Percentiles rank a stretch among this genome's conserved stretches.
Evolutionary conservation across 2,329 filamentous ascomycete species (phyloP).

Genomic region (Periconia macrospinosa): DNA sequence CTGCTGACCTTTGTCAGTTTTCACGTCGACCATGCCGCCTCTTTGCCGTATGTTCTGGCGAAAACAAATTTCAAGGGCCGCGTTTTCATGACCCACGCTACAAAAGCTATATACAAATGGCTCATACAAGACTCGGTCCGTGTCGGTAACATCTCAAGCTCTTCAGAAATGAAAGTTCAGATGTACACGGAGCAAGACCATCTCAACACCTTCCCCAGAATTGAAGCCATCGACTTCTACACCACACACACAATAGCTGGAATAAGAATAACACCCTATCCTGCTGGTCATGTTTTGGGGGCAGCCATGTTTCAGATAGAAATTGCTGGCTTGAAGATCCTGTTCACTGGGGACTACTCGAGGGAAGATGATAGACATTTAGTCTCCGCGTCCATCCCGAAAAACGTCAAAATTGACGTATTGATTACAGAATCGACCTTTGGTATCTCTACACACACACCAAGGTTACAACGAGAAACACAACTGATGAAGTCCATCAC

Average conservation of each 20-base stretch:
- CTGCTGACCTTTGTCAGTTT: slow-evolving; percentile 65
- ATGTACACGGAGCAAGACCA: slow-evolving; percentile 97
- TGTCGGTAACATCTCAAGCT: slow-evolving; percentile 71
- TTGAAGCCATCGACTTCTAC: slow-evolving; percentile 97
- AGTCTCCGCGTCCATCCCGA: slow-evolving; percentile 88
- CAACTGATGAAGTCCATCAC: slow-evolving; percentile 96
- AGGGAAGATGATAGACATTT: slow-evolving; percentile 94
- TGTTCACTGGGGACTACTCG: slow-evolving; percentile 98
- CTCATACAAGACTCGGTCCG: slow-evolving; percentile 95
- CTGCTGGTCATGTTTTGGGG: slow-evolving; percentile 95
- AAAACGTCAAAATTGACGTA: slow-evolving; percentile 88
- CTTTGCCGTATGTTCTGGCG: slow-evolving; percentile 93
- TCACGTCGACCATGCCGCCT: slow-evolving; percentile 97
- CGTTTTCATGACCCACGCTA: slow-evolving; percentile 99
- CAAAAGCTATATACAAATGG: slow-evolving; percentile 99
- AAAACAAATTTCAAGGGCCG: slow-evolving; percentile 97
- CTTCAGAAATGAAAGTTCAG: slow-evolving; percentile 63
- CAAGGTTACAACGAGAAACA: slow-evolving; percentile 85
- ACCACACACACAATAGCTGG: slow-evolving; percentile 97
- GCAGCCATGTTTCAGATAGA: slow-evolving; percentile 98
- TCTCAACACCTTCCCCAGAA: slow-evolving; percentile 86
- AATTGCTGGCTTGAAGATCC: slow-evolving; percentile 92
- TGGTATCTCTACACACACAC: slow-evolving; percentile 90
- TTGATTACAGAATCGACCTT: slow-evolving; percentile 98
- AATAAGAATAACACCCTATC: slow-evolving; percentile 94